Percentiles rank a stretch among this genome's conserved stretches.
These are phyloP conservation scores for Xylariaceae sp. DNA, from an alignment of 2,329 filamentous ascomycete species.

Conservation along the genomic window DNA sequence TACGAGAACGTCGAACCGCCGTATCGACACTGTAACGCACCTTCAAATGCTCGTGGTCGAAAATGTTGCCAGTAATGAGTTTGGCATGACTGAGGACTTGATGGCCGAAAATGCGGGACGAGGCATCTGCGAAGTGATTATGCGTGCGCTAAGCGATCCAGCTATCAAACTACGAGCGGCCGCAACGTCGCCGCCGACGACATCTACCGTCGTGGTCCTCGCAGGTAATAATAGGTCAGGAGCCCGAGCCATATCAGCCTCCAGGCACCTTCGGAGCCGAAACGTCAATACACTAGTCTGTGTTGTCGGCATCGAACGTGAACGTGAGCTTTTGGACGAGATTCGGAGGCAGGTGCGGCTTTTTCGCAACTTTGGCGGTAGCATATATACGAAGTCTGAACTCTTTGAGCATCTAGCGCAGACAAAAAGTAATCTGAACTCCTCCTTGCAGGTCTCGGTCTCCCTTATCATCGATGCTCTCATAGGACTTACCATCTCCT, in stretches of 20 bases:
- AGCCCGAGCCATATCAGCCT: slow-evolving; percentile 82
- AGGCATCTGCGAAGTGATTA: slow-evolving; percentile 83
- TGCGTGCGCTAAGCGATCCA: slow-evolving; percentile 69
- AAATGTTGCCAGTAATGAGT: slow-evolving; percentile 85
- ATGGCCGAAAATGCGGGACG: slow-evolving; percentile 91
- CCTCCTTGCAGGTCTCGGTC: slow-evolving; percentile 37
- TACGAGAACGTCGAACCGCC: slow-evolving; percentile 59
- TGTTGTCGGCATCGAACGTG: slow-evolving; percentile 82
- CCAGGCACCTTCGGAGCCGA: slow-evolving; percentile 84
- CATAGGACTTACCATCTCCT: slow-evolving; percentile 83
- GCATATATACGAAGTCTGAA: slow-evolving; percentile 66
- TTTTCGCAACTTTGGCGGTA: slow-evolving; percentile 82
- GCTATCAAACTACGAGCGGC: slow-evolving; percentile 61
- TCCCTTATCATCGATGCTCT: slow-evolving; percentile 74
- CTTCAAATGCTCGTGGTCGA: slow-evolving; percentile 92
- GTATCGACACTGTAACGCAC: slow-evolving; percentile 68
- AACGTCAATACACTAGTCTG: slow-evolving; percentile 82
- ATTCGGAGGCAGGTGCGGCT: slow-evolving; percentile 82
- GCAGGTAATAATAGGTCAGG: slow-evolving; percentile 95
- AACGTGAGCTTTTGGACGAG: slow-evolving; percentile 79
- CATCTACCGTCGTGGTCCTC: slow-evolving; percentile 70
- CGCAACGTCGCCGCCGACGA: slow-evolving; percentile 37
- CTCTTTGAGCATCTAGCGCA: slow-evolving; percentile 66
- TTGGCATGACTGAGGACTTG: slow-evolving; percentile 86
- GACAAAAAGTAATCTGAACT: slow-evolving; percentile 42